phyloP scores from a whole-genome alignment of 23 red algal species.

The Chondrus crispus region DNA sequence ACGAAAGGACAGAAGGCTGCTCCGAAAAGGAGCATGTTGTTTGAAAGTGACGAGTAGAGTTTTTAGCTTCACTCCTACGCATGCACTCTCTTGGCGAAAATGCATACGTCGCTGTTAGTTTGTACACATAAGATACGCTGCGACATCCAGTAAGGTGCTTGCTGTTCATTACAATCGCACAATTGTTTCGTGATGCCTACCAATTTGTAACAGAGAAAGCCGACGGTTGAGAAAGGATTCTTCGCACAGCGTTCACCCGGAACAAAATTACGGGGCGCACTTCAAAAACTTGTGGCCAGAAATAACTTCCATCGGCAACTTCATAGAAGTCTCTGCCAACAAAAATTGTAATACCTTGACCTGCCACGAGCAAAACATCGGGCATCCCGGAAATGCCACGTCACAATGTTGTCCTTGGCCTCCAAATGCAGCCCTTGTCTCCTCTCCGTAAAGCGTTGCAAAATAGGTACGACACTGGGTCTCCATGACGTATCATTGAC shows the following conservation, averaged over 20 bases:
- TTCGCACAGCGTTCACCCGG: conserved; percentile 47
- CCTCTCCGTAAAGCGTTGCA: conserved; percentile 89
- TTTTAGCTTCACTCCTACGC: too few species aligned
- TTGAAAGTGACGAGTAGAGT: too few species aligned
- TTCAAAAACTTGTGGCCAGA: conserved; percentile 50
- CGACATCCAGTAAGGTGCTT: too few species aligned
- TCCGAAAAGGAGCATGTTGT: too few species aligned
- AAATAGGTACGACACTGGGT: conserved; percentile 68
- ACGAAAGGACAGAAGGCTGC: too few species aligned
- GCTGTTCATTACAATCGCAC: too few species aligned
- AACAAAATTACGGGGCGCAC: conserved; percentile 49
- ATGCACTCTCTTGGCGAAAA: too few species aligned
- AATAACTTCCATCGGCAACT: conserved; percentile 80
- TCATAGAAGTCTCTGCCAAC: conserved; percentile 71
- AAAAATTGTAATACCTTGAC: conserved; percentile 79
- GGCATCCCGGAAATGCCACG: conserved; percentile 91
- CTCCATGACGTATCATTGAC: conserved; percentile 71
- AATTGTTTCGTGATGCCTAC: too few species aligned
- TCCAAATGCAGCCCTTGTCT: conserved; percentile 84
- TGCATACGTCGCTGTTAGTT: too few species aligned
- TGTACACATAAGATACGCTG: too few species aligned
- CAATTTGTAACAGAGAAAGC: too few species aligned
- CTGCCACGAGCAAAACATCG: conserved; percentile 91
- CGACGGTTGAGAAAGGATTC: conserved; percentile 52
- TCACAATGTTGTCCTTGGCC: conserved; percentile 79